A percentile compares a stretch with the other conserved stretches of the same genome.
Evolutionary conservation across 2,329 filamentous ascomycete genomes (phyloP).

Genomic region (Aspergillus quadricinctus): DNA sequence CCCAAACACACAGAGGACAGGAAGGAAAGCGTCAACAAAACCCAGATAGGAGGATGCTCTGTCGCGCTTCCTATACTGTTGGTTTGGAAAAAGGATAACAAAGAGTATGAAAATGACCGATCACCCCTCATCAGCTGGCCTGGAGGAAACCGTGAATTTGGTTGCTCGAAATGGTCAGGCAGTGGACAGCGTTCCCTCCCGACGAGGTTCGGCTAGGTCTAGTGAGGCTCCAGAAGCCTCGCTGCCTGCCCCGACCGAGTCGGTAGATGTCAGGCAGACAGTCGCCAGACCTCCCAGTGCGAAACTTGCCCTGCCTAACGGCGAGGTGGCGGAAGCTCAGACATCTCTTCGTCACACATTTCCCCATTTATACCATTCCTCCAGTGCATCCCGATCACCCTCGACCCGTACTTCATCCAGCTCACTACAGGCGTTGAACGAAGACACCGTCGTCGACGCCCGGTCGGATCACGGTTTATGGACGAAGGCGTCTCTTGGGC

Average conservation of each 20-base stretch:
- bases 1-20: background rate
- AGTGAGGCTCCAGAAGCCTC: slow-evolving; percentile 19
- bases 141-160: slow-evolving; percentile 26
- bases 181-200: slow-evolving; percentile 14
- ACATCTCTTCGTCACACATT: slow-evolving; percentile 30
- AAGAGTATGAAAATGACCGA: slow-evolving; percentile 32
- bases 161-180: slow-evolving; percentile 21
- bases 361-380: slow-evolving; percentile 31
- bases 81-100: slow-evolving; percentile 12
- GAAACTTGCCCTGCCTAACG: slow-evolving; percentile 20
- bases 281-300: slow-evolving; percentile 23
- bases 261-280: slow-evolving; percentile 15
- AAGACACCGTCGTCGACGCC: slow-evolving; percentile 33
- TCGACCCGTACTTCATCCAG: slow-evolving; percentile 41
- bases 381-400: slow-evolving; percentile 30
- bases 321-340: slow-evolving; percentile 26
- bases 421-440: slow-evolving; percentile 39
- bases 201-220: slow-evolving; percentile 15
- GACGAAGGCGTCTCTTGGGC: slow-evolving; percentile 20
- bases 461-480: slow-evolving; percentile 27
- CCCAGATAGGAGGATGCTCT: slow-evolving; percentile 24
- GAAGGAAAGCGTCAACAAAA: background rate
- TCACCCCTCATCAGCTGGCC: slow-evolving; percentile 24
- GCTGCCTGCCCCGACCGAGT: slow-evolving; percentile 18
- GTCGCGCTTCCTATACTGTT: slow-evolving; percentile 20